Conservation (phyloP, 1,284 basidiomycete species). For the Afroboletus lepidellus region DNA sequence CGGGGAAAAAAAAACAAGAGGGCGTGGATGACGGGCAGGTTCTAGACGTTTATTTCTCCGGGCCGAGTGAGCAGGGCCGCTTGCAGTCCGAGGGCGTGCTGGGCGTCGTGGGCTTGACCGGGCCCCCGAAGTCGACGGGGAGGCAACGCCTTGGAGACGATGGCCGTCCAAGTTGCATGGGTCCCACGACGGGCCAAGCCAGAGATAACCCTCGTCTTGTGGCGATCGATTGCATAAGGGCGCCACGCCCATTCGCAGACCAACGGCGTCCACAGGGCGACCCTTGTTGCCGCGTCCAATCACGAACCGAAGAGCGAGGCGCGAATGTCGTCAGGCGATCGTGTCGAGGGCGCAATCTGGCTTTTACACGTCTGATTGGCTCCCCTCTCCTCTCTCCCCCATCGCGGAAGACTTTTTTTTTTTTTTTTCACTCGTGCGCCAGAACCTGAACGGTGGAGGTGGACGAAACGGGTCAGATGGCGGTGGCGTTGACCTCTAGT, state of each 20-base stretch:
- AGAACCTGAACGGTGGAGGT: too few relatives aligned
- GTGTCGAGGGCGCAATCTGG: neutral
- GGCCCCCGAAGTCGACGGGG: neutral
- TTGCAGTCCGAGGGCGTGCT: neutral
- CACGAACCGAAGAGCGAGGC: neutral
- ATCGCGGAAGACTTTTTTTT: too few relatives aligned
- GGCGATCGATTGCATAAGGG: neutral
- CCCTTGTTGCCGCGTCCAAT: neutral
- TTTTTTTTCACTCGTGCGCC: too few relatives aligned
- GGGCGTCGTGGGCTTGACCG: neutral
- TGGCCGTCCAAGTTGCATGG: too few relatives aligned
- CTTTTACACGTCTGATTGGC: neutral
- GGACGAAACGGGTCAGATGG: neutral
- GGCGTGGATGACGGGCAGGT: neutral
- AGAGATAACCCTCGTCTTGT: neutral
- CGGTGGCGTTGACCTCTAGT: too few relatives aligned
- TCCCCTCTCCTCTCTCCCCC: neutral
- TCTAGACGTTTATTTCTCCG: neutral
- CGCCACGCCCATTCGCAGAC: neutral
- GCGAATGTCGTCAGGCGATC: neutral
- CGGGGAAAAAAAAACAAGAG: neutral
- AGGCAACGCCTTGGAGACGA: neutral
- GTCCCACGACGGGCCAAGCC: neutral
- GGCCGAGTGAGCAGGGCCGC: constrained; percentile 4
- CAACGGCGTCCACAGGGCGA: neutral